Evolutionary conservation across 148 eudicot species (phyloP).

Genomic region (Rhododendron ovatum): DNA sequence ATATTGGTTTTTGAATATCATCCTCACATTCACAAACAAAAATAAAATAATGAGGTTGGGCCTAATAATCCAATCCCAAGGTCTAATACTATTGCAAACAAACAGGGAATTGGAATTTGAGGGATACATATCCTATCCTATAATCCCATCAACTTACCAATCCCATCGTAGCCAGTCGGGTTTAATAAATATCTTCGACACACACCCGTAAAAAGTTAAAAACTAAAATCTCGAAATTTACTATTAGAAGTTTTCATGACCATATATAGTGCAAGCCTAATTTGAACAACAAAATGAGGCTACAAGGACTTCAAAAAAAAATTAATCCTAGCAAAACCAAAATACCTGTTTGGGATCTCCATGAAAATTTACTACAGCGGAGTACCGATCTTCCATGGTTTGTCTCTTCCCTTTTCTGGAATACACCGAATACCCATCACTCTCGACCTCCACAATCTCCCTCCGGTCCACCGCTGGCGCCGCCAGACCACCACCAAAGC

Average conservation of each 20-base stretch:
- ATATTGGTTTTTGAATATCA: too few species aligned
- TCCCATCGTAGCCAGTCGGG: not conserved
- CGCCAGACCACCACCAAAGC: constrained; percentile 23
- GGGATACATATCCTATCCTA: too few species aligned
- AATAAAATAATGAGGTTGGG: too few species aligned
- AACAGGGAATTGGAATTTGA: too few species aligned
- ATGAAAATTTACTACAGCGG: constrained; percentile 39
- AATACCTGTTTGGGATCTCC: constrained; percentile 77
- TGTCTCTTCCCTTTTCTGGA: constrained; percentile 82
- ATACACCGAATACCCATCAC: constrained; percentile 73
- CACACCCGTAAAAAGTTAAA: too few species aligned
- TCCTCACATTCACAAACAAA: too few species aligned
- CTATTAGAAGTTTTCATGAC: not conserved
- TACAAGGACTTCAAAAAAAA: not conserved
- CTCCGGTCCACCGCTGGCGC: constrained; percentile 18
- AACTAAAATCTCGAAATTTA: not conserved
- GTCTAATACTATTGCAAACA: too few species aligned
- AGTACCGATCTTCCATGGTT: constrained; percentile 82
- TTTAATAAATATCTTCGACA: too few species aligned
- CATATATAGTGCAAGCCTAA: not conserved
- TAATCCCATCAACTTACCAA: too few species aligned
- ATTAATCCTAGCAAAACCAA: not conserved
- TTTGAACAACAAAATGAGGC: not conserved
- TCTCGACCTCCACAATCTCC: constrained; percentile 46
- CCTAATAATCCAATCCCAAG: too few species aligned